Evolutionary conservation across 805 yeast genomes (phyloP).

Genomic region (Lipomyces orientalis): DNA sequence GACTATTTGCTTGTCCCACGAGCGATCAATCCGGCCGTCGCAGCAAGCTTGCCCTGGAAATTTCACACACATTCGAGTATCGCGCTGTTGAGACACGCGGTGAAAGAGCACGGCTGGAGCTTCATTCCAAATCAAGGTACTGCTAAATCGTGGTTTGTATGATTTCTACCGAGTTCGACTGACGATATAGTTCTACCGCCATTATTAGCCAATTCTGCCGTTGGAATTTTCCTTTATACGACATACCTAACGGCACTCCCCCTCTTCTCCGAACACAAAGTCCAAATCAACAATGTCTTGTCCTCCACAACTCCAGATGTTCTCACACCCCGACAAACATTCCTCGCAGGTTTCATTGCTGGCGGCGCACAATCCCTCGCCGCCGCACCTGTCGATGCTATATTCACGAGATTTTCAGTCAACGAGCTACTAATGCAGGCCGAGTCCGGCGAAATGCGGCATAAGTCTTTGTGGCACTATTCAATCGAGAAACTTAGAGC

Average conservation of each 20-base stretch:
- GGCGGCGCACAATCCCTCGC: constrained; percentile 88
- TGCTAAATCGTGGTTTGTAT: background rate
- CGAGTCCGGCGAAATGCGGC: constrained; percentile 4
- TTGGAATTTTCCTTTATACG: constrained; percentile 84
- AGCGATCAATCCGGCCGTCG: constrained; percentile 44
- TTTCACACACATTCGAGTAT: constrained; percentile 76
- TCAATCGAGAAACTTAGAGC: constrained; percentile 70
- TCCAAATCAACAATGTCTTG: constrained; percentile 10
- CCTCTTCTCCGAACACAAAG: constrained; percentile 26
- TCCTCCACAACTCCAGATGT: constrained; percentile 33
- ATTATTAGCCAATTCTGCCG: constrained; percentile 82
- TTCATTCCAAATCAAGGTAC: constrained; percentile 73
- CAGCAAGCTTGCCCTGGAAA: constrained; percentile 45
- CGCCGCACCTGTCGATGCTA: constrained; percentile 93
- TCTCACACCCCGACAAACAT: constrained; percentile 58
- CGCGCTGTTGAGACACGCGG: constrained; percentile 73
- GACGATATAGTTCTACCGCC: constrained; percentile 71
- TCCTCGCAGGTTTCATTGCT: constrained; percentile 82
- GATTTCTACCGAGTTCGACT: background rate
- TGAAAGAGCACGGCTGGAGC: constrained; percentile 80
- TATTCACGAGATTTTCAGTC: constrained; percentile 78
- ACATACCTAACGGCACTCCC: constrained; percentile 62
- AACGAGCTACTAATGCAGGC: constrained; percentile 63
- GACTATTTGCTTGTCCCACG: constrained; percentile 65
- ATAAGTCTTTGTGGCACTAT: constrained; percentile 78